Percentiles rank a stretch among this genome's conserved stretches.
Evolutionary conservation across 2,329 filamentous ascomycete genomes (phyloP).

Genomic region (Colletotrichum gloeosporioides): DNA sequence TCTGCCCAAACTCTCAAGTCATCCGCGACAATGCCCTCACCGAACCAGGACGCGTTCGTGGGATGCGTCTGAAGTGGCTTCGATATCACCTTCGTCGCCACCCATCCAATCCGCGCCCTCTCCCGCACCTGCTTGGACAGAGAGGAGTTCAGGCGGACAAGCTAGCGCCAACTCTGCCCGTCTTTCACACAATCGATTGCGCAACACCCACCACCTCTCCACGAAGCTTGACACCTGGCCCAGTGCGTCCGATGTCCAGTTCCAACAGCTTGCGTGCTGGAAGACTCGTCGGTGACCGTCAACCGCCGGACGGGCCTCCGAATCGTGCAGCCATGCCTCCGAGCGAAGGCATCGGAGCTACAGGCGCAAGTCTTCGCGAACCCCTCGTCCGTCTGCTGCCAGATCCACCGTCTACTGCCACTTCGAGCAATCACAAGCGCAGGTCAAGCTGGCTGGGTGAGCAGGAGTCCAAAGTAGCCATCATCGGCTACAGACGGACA

Average conservation of each 20-base stretch:
- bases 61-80: neutral
- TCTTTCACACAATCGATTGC: neutral
- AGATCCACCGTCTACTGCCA: neutral
- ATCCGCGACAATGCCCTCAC: neutral
- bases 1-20: neutral
- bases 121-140: neutral
- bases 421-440: neutral
- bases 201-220: neutral
- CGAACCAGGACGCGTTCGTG: neutral
- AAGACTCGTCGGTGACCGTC: neutral
- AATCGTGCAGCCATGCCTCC: neutral
- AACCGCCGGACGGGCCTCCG: neutral
- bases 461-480: neutral
- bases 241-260: neutral
- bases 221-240: constrained; percentile 1
- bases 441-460: neutral
- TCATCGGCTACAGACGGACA: neutral
- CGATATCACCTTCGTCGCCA: neutral
- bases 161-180: neutral
- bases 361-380: neutral
- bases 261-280: neutral
- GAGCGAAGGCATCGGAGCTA: neutral
- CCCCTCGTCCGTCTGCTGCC: neutral
- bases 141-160: constrained; percentile 2
- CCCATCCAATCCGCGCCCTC: constrained; percentile 1